A percentile compares a stretch with the other conserved stretches of the same genome.
Evolutionary conservation across 495 filamentous ascomycete genomes (phyloP).

Genomic region (Cryomyces minteri): DNA sequence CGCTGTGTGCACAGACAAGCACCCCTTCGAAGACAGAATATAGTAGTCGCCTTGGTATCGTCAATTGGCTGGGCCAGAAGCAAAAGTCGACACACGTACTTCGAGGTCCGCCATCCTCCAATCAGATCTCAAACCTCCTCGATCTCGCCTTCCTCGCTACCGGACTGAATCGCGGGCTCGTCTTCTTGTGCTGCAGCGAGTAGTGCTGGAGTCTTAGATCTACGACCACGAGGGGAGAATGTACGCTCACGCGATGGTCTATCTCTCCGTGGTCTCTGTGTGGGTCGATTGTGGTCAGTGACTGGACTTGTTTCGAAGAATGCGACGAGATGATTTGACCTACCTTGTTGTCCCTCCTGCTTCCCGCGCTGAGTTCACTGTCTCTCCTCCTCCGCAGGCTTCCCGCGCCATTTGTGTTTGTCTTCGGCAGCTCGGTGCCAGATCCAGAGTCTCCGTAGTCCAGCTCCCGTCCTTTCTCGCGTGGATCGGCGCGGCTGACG

Average conservation of each 20-base stretch:
- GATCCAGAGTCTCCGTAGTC: constrained; percentile 58
- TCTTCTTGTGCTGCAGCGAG: constrained; percentile 37
- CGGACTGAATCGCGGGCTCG: constrained; percentile 25
- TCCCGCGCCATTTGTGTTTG: constrained; percentile 28
- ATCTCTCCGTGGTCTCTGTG: constrained; percentile 42
- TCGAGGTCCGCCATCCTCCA: too few relatives aligned
- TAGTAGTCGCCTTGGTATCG: too few relatives aligned
- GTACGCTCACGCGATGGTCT: constrained; percentile 39
- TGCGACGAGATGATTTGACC: constrained; percentile 4
- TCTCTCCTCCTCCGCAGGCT: constrained; percentile 40
- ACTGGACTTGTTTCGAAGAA: not conserved
- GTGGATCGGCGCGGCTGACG: constrained; percentile 42
- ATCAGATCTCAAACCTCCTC: constrained; percentile 51
- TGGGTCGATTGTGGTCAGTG: not conserved
- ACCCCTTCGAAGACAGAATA: too few relatives aligned
- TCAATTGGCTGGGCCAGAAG: too few relatives aligned
- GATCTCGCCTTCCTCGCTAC: constrained; percentile 96
- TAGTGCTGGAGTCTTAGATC: constrained; percentile 28
- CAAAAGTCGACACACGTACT: too few relatives aligned
- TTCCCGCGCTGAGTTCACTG: constrained; percentile 55
- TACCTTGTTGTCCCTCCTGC: constrained; percentile 43
- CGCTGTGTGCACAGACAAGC: too few relatives aligned
- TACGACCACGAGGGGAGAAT: constrained; percentile 28
- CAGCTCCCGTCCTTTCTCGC: constrained; percentile 60
- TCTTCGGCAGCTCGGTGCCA: constrained; percentile 28